Base-by-base conservation (phyloP, 1,139 yeast genomes). In the Nakaseomyces uthaithaninus region DNA sequence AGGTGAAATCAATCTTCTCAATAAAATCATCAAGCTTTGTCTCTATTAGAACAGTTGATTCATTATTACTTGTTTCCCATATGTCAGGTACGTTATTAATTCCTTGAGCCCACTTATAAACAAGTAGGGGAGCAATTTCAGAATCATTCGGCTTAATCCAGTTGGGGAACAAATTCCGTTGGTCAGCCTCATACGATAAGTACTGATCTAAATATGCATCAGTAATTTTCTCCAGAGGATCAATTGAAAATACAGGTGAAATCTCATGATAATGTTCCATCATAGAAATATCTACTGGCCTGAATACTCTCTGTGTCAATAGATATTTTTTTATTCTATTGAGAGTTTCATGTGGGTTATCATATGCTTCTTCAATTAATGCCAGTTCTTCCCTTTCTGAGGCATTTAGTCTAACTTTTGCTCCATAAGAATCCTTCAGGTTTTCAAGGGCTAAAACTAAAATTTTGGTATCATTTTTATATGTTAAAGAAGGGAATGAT, bases 151-250 rank as follows among this genome's bases (percentile, higher is more conserved):
- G 98, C 57, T 93, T 91, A 36, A 91, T 71, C 98, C 98, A 93
- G 55, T 81, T 81, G 3, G 99, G 99, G 63, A 93, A 93, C 28
- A 93, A 65, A 15, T 80, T 77, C 43, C 96, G 66, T 53, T 83
- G 80, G 40, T 86, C 95, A 4, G 94, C 91, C 60, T 91, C 97
- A 60, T 83, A 91, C 96, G 97, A 91, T 40, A 93, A 66, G 53
- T 89, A 93, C 54, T 91, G 98, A 57, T 91, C 98, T 36, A 93
- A 65, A 54, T 91, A 93, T 0, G 97, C 96, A 65, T 93, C 99
- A 0, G 96, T 87, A 43, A 93, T 86, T 57, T 89, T 91, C 59
- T 93, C 99, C 38, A 87, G 65, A 0, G 97, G 95, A 57, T 89
- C 97, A 16, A 91, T 73, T 8, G 82, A 73, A 56, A 85, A 89